Evolutionary conservation across 768 basidiomycete genomes (phyloP).

Genomic region (Plicaturopsis crispa): DNA sequence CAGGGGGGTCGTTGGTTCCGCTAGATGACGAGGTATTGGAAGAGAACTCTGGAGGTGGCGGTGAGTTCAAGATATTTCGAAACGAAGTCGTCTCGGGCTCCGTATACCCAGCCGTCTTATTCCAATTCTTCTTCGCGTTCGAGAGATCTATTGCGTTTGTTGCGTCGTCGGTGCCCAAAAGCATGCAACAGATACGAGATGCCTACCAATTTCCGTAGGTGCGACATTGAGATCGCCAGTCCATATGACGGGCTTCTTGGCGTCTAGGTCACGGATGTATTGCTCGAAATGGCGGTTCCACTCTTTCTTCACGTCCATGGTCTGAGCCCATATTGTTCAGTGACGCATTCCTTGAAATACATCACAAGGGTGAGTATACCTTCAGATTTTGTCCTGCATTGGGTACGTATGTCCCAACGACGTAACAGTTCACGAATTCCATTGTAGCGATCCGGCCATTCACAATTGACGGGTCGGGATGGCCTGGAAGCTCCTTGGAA

Average conservation of each 20-base stretch:
- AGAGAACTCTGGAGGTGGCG: conserved; percentile 24
- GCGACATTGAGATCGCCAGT: conserved; percentile 84
- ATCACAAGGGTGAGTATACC: conserved; percentile 27
- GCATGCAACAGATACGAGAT: neutral
- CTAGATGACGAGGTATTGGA: conserved; percentile 24
- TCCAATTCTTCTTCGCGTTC: conserved; percentile 73
- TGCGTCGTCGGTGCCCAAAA: too few species aligned
- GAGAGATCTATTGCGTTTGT: conserved; percentile 44
- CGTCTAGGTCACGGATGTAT: conserved; percentile 67
- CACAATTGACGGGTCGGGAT: conserved; percentile 53
- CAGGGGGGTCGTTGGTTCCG: neutral
- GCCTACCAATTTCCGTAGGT: conserved; percentile 60
- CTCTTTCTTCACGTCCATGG: conserved; percentile 62
- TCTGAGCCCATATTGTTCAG: conserved; percentile 32
- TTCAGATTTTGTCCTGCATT: conserved; percentile 77
- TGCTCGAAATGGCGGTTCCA: conserved; percentile 76
- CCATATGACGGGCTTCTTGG: conserved; percentile 83
- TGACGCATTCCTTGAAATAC: neutral
- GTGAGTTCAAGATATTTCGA: conserved; percentile 54
- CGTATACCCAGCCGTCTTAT: conserved; percentile 83
- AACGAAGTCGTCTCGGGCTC: conserved; percentile 75
- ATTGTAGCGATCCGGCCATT: conserved; percentile 78
- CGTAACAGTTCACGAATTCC: conserved; percentile 64
- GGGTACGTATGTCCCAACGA: conserved; percentile 78
- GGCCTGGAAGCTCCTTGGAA: conserved; percentile 61